Conservation (phyloP, 2,329 filamentous ascomycete genomes). For the Sporothrix pallida region DNA sequence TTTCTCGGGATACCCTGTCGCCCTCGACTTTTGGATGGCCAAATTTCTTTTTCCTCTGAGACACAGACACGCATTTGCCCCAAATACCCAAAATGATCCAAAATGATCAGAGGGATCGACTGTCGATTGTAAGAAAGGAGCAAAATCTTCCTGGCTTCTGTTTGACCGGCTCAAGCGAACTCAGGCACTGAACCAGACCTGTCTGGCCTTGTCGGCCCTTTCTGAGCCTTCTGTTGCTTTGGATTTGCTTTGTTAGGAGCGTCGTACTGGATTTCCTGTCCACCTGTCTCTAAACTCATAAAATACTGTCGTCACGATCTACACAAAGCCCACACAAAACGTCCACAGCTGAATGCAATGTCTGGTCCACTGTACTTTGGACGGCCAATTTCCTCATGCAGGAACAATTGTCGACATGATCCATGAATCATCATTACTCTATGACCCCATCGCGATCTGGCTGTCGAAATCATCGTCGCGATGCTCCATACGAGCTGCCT, state of each 20-base stretch:
- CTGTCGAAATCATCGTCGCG: not conserved
- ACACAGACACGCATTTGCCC: not conserved
- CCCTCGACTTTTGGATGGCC: too few relatives aligned
- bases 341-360: not conserved
- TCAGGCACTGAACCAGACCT: not conserved
- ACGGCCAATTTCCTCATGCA: conserved; percentile 25
- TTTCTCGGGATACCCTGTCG: not conserved
- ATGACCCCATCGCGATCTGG: not conserved
- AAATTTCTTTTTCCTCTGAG: not conserved
- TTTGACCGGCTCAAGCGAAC: not conserved
- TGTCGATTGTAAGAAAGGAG: not conserved
- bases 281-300: too few relatives aligned
- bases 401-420: not conserved
- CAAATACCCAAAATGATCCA: not conserved
- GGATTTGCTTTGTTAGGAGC: not conserved
- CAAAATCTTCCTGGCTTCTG: not conserved
- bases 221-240: not conserved
- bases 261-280: too few relatives aligned
- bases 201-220: not conserved
- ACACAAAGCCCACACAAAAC: not conserved
- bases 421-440: not conserved
- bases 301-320: not conserved
- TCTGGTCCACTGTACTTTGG: not conserved
- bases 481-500: not conserved
- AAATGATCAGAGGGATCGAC: conserved; percentile 9